Evolutionary conservation across 768 basidiomycete genomes (phyloP).

Genomic region (Auricularia cornea): DNA sequence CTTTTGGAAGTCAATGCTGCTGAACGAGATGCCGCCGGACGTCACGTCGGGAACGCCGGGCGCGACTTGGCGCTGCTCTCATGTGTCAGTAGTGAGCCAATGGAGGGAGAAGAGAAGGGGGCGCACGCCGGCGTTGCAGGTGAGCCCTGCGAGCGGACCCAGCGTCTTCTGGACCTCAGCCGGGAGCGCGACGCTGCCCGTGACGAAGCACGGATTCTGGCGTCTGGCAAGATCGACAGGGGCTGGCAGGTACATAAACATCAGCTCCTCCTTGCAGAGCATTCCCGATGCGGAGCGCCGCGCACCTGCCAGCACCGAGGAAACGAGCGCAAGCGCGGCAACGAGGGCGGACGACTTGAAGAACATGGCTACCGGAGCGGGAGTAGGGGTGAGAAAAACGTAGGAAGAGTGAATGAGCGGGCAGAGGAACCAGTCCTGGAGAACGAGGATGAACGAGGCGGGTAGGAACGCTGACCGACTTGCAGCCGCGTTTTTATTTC

Average conservation of each 20-base stretch:
- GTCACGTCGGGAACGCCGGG: constrained; percentile 8
- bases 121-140: background rate
- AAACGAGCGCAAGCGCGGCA: background rate
- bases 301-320: background rate
- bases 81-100: too few relatives aligned
- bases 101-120: too few relatives aligned
- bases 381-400: background rate
- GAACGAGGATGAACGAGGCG: background rate
- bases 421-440: background rate
- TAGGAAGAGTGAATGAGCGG: background rate
- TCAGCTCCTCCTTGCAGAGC: too few relatives aligned
- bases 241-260: background rate
- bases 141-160: background rate
- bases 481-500: background rate
- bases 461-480: background rate
- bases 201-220: constrained; percentile 8
- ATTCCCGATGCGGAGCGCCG: too few relatives aligned
- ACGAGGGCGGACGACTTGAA: background rate
- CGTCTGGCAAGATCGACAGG: background rate
- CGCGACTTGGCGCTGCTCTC: background rate
- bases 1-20: constrained; percentile 10
- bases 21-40: constrained; percentile 8
- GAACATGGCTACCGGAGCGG: background rate
- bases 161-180: constrained; percentile 6
- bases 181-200: constrained; percentile 5